Percentiles rank a stretch among this genome's conserved stretches.
phyloP scores from a whole-genome alignment of 495 filamentous ascomycete species.

The Hyaloscypha finlandica region DNA sequence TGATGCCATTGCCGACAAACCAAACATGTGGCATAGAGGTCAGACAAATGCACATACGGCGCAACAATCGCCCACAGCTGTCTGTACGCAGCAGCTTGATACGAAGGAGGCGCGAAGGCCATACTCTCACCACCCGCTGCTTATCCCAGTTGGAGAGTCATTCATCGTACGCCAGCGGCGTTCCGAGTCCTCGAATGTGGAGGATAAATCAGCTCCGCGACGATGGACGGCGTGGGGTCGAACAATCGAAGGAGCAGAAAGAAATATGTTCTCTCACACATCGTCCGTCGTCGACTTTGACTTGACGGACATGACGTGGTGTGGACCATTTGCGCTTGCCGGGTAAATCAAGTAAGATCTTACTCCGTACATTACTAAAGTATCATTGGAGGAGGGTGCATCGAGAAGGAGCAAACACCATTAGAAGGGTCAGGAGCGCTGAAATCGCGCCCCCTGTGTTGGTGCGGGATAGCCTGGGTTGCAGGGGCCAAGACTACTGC shows the following conservation, averaged over 20 bases:
- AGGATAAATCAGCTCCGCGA: not conserved
- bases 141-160: not conserved
- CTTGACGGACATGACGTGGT: not conserved
- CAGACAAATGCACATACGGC: constrained; percentile 58
- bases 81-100: constrained; percentile 57
- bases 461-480: too few relatives aligned
- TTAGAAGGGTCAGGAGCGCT: not conserved
- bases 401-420: not conserved
- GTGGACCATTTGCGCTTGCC: not conserved
- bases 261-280: not conserved
- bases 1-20: constrained; percentile 61
- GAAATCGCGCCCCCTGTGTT: too few relatives aligned
- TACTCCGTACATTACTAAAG: too few relatives aligned
- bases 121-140: constrained; percentile 3
- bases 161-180: not conserved
- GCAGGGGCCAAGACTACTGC: not conserved
- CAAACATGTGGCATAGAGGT: constrained; percentile 59
- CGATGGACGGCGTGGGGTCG: not conserved
- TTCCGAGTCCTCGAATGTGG: not conserved
- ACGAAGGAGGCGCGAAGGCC: constrained; percentile 46
- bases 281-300: not conserved
- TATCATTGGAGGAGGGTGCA: not conserved
- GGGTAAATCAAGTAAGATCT: not conserved
- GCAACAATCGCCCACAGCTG: constrained; percentile 65
- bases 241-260: not conserved